Evolutionary conservation across 2,329 filamentous ascomycete genomes (phyloP).

Genomic region (Ophiognomonia clavigignenti-juglandacearum): DNA sequence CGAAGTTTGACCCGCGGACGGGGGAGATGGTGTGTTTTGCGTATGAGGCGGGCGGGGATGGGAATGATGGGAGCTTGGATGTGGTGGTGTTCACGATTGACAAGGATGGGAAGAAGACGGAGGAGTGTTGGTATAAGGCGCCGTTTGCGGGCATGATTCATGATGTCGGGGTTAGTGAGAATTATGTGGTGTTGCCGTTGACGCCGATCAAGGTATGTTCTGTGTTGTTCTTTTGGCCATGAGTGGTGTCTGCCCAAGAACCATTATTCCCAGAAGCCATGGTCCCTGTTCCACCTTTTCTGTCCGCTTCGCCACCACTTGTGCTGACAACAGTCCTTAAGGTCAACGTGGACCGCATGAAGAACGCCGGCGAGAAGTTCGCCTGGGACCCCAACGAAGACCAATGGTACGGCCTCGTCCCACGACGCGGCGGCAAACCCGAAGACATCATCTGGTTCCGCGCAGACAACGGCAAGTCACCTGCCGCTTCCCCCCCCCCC

Average conservation of each 20-base stretch:
- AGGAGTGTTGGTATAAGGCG: constrained; percentile 44
- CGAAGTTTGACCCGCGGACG: constrained; percentile 46
- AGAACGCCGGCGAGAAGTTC: constrained; percentile 43
- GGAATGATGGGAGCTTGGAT: constrained; percentile 36
- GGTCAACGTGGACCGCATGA: constrained; percentile 37
- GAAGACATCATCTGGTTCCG: constrained; percentile 50
- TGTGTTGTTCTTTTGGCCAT: too few relatives aligned
- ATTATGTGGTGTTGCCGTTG: constrained; percentile 42
- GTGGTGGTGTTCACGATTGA: constrained; percentile 43
- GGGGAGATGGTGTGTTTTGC: constrained; percentile 49
- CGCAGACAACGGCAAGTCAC: constrained; percentile 44
- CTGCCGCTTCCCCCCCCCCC: too few relatives aligned
- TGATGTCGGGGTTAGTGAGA: constrained; percentile 42
- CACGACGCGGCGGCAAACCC: constrained; percentile 41
- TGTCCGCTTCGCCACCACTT: too few relatives aligned
- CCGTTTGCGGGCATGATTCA: constrained; percentile 51
- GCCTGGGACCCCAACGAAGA: constrained; percentile 50
- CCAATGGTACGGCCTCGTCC: constrained; percentile 50
- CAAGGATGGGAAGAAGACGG: constrained; percentile 35
- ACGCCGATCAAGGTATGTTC: constrained; percentile 44
- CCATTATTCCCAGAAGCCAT: too few relatives aligned
- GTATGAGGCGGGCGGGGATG: constrained; percentile 41
- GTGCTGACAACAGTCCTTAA: too few relatives aligned
- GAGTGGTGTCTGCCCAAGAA: too few relatives aligned
- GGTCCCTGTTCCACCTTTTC: too few relatives aligned